phyloP scores from a whole-genome alignment of 495 filamentous ascomycete species.

The Pseudevernia furfuracea region DNA sequence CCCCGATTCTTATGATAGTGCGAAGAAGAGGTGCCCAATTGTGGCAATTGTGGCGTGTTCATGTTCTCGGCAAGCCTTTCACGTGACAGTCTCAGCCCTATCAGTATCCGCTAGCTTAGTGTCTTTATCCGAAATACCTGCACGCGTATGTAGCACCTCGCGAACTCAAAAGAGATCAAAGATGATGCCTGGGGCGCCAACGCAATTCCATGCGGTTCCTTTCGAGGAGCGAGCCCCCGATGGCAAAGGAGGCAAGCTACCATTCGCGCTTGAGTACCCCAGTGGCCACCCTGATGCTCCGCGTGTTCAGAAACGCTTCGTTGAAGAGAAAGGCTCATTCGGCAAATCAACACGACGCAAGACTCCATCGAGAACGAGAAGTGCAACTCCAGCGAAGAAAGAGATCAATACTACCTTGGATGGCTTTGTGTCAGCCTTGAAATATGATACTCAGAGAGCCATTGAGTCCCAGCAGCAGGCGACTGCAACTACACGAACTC shows the following conservation, averaged over 20 bases:
- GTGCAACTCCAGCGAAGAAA: conserved; percentile 51
- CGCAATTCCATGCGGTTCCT: conserved; percentile 63
- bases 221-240: conserved; percentile 55
- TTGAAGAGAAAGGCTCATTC: conserved; percentile 57
- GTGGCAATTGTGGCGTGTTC: no score
- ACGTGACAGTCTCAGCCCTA: no score
- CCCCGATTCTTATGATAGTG: no score
- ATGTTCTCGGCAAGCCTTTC: no score
- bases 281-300: conserved; percentile 17
- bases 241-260: conserved; percentile 50
- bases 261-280: conserved; percentile 55
- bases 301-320: conserved; percentile 16
- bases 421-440: conserved; percentile 43
- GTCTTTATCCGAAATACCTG: no score
- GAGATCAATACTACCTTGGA: conserved; percentile 48
- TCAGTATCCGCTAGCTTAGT: no score
- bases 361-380: conserved; percentile 45
- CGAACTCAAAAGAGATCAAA: conserved; percentile 4
- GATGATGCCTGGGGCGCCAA: conserved; percentile 27
- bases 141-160: neutral
- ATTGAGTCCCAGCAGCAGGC: conserved; percentile 35
- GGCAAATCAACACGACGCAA: conserved; percentile 48
- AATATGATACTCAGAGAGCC: conserved; percentile 18
- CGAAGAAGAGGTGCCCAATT: no score
- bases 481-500: conserved; percentile 33